A percentile compares a stretch with the other conserved stretches of the same genome.
phyloP scores from a whole-genome alignment of 805 yeast genomes.

The Tetrapisispora pingtungensis region DNA sequence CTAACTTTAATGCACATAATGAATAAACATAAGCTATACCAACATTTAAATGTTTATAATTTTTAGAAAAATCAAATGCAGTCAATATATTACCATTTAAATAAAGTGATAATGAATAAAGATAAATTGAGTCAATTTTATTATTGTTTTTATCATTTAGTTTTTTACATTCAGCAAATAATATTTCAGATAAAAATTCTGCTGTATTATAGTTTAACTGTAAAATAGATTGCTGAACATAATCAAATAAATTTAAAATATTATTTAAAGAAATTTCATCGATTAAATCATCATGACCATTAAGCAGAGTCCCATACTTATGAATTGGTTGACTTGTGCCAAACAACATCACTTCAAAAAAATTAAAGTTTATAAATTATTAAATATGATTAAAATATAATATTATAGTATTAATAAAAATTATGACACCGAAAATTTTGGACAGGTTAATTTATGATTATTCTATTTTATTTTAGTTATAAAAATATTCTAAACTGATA shows the following conservation, averaged over 20 bases:
- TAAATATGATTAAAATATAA: too few relatives aligned
- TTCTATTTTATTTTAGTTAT: too few relatives aligned
- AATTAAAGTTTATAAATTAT: too few relatives aligned
- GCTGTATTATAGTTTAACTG: slow-evolving; percentile 45
- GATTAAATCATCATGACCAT: neutral
- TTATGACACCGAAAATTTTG: too few relatives aligned
- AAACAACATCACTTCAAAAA: slow-evolving; percentile 1
- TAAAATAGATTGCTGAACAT: slow-evolving; percentile 15
- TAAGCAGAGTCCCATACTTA: neutral
- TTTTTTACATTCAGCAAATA: slow-evolving; percentile 43
- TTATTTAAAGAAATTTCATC: neutral
- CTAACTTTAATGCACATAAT: slow-evolving; percentile 35
- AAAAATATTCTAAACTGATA: too few relatives aligned
- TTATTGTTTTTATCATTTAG: slow-evolving; percentile 19
- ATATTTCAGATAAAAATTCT: slow-evolving; percentile 75
- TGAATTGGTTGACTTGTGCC: neutral
- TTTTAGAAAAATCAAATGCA: slow-evolving; percentile 31
- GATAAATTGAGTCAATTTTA: slow-evolving; percentile 51
- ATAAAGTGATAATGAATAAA: slow-evolving; percentile 58
- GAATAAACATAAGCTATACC: slow-evolving; percentile 76
- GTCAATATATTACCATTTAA: slow-evolving; percentile 51
- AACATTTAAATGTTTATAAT: slow-evolving; percentile 39
- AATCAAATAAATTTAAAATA: slow-evolving; percentile 1
- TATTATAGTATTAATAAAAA: too few relatives aligned
- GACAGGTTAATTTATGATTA: too few relatives aligned